Percentiles rank a stretch among this genome's conserved stretches.
Evolutionary conservation across 805 yeast species (phyloP).

Genomic region (Schwanniomyces yamadae): DNA sequence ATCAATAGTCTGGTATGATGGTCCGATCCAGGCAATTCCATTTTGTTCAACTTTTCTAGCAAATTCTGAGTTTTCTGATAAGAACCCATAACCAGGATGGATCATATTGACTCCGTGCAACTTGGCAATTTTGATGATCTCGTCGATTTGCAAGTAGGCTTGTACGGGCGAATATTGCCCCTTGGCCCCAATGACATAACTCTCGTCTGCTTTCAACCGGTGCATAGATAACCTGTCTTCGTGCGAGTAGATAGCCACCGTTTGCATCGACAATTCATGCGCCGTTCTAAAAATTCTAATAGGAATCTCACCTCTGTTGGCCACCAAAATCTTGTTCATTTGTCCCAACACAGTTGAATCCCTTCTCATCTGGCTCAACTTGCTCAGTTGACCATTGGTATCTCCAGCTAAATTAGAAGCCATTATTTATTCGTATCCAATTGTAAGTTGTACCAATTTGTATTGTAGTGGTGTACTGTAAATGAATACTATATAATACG

Average conservation of each 20-base stretch:
- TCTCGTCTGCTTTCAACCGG: constrained; percentile 90
- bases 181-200: constrained; percentile 84
- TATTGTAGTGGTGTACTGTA: no score
- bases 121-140: constrained; percentile 79
- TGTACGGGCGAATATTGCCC: constrained; percentile 94
- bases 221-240: constrained; percentile 95
- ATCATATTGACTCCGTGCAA: constrained; percentile 37
- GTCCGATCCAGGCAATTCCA: constrained; percentile 97
- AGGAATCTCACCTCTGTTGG: constrained; percentile 84
- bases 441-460: no score
- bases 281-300: constrained; percentile 93
- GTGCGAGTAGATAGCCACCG: constrained; percentile 95
- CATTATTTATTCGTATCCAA: no score
- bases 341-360: constrained; percentile 44
- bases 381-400: constrained; percentile 15
- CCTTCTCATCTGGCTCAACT: constrained; percentile 40
- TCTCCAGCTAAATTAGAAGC: constrained; percentile 9
- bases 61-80: constrained; percentile 88
- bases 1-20: constrained; percentile 82
- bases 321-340: constrained; percentile 66
- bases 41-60: constrained; percentile 87
- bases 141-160: constrained; percentile 94
- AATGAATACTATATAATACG: no score
- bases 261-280: constrained; percentile 94
- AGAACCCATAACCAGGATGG: constrained; percentile 55